These are phyloP conservation scores for Exophiala lecanii-corni DNA, from an alignment of 2,329 filamentous ascomycete genomes.

Conservation along the genomic window DNA sequence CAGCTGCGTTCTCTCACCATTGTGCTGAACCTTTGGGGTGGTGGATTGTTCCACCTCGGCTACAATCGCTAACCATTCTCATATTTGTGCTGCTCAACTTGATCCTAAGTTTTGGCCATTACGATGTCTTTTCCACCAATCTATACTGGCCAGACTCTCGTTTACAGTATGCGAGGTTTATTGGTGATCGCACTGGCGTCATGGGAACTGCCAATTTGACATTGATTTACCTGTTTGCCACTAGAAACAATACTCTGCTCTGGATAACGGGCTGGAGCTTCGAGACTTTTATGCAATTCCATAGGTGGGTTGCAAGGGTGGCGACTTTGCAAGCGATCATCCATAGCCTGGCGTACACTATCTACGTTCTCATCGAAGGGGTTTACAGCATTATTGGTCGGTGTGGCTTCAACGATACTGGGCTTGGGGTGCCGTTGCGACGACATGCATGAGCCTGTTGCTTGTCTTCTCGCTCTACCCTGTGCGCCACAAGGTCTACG, in stretches of 20 bases:
- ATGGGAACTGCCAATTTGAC: constrained; percentile 31
- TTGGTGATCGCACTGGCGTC: constrained; percentile 5
- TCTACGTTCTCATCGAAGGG: constrained; percentile 25
- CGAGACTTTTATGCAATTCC: constrained; percentile 34
- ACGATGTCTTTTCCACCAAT: constrained; percentile 43
- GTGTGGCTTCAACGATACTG: constrained; percentile 31
- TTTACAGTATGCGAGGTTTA: not conserved
- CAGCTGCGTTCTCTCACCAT: constrained; percentile 6
- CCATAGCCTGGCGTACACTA: constrained; percentile 57
- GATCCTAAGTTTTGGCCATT: constrained; percentile 39
- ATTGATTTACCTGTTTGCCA: constrained; percentile 31
- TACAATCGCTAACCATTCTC: constrained; percentile 12
- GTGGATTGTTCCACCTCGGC: constrained; percentile 12
- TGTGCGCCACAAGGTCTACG: constrained; percentile 30
- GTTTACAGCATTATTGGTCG: not conserved
- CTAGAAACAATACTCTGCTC: constrained; percentile 37
- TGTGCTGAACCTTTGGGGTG: constrained; percentile 8
- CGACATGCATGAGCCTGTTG: constrained; percentile 28
- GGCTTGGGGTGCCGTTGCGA: constrained; percentile 36
- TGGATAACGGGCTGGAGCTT: constrained; percentile 37
- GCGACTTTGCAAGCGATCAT: constrained; percentile 39
- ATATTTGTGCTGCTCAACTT: constrained; percentile 20
- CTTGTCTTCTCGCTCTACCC: constrained; percentile 26
- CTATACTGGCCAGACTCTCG: constrained; percentile 29
- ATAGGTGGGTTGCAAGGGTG: constrained; percentile 33